phyloP scores from a whole-genome alignment of 2,329 filamentous ascomycete genomes.

The Dothidotthia symphoricarpi region DNA sequence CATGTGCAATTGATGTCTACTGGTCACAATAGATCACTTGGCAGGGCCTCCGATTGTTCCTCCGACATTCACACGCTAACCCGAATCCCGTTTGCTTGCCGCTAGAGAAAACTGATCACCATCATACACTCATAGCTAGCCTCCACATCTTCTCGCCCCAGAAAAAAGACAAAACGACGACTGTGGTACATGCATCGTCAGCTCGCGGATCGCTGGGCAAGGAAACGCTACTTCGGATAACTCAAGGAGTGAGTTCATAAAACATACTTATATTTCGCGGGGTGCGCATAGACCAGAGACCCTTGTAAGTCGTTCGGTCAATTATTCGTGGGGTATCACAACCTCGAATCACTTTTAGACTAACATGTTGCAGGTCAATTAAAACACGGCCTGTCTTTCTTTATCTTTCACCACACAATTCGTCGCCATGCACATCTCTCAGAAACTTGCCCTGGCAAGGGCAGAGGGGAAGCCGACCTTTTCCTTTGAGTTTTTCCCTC shows the following conservation, averaged over 20 bases:
- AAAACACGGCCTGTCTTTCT: not conserved
- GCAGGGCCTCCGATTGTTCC: constrained; percentile 18
- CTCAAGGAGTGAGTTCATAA: too few species aligned
- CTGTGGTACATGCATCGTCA: constrained; percentile 54
- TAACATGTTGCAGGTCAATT: too few species aligned
- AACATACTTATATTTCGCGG: constrained; percentile 14
- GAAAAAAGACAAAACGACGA: constrained; percentile 2
- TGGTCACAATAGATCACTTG: constrained; percentile 10
- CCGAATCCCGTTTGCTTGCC: constrained; percentile 10
- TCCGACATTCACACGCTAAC: constrained; percentile 25
- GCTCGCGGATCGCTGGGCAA: constrained; percentile 52
- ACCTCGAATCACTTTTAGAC: too few species aligned
- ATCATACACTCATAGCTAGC: not conserved
- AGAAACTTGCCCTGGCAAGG: constrained; percentile 83
- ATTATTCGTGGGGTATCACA: not conserved
- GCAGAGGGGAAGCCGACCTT: constrained; percentile 79
- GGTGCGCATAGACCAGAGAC: constrained; percentile 3
- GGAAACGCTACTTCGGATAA: constrained; percentile 49
- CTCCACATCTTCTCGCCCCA: constrained; percentile 1
- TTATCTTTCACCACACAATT: constrained; percentile 1
- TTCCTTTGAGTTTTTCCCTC: constrained; percentile 99
- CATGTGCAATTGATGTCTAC: too few species aligned
- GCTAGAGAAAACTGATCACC: constrained; percentile 22
- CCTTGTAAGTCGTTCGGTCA: not conserved
- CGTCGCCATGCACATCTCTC: constrained; percentile 84